phyloP scores from a whole-genome alignment of 1,139 yeast species.

The Sugiyamaella neomexicana region DNA sequence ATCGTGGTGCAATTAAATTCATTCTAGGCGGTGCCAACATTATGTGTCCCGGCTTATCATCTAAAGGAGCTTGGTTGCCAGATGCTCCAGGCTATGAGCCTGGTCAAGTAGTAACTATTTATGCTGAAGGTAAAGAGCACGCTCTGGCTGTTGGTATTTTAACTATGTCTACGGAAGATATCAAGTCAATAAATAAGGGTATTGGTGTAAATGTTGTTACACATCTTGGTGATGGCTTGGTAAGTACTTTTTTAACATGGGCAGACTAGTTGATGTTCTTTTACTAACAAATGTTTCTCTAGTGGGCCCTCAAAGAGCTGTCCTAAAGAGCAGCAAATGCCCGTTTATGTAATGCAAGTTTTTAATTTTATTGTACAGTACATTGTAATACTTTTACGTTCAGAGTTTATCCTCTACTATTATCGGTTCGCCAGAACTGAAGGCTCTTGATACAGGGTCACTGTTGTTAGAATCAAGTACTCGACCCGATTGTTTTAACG shows the following conservation, averaged over 20 bases:
- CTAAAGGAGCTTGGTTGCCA: slow-evolving; percentile 84
- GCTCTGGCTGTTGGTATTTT: slow-evolving; percentile 89
- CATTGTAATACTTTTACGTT: neutral
- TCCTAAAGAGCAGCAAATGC: neutral
- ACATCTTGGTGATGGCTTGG: slow-evolving; percentile 84
- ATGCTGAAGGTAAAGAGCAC: slow-evolving; percentile 90
- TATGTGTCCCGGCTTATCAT: slow-evolving; percentile 97
- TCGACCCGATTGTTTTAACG: slow-evolving; percentile 5
- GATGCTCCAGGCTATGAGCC: slow-evolving; percentile 52
- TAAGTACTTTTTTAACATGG: slow-evolving; percentile 16
- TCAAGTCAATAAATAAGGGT: slow-evolving; percentile 79
- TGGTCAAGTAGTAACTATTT: slow-evolving; percentile 72
- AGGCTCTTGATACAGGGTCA: neutral
- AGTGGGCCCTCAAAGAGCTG: slow-evolving; percentile 15
- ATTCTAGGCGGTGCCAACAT: slow-evolving; percentile 92
- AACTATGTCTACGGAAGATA: slow-evolving; percentile 87
- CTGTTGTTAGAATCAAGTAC: neutral
- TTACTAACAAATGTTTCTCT: slow-evolving; percentile 1
- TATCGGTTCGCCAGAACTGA: slow-evolving; percentile 4
- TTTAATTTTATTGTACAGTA: slow-evolving; percentile 11
- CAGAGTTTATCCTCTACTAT: slow-evolving; percentile 6
- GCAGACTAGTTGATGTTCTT: neutral
- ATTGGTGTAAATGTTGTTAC: slow-evolving; percentile 86
- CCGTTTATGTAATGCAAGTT: slow-evolving; percentile 1
- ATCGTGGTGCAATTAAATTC: slow-evolving; percentile 94